These are phyloP conservation scores for Saccharomyces uvarum DNA, from an alignment of 1,139 yeast species.

Conservation along the genomic window DNA sequence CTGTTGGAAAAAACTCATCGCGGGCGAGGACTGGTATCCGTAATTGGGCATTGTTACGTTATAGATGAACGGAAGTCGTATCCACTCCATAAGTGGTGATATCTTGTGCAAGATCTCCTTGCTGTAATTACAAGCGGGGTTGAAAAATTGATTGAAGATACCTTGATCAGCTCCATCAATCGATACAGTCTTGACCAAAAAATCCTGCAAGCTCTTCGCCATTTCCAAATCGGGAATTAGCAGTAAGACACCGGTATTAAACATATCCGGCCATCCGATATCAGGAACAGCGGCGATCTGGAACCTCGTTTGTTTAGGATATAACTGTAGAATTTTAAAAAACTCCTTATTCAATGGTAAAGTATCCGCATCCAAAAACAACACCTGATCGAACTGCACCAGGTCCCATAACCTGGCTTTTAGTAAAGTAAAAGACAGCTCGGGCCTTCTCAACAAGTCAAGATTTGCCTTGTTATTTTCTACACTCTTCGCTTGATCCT, in stretches of 20 bases:
- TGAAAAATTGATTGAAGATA: constrained; percentile 72
- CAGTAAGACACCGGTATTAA: constrained; percentile 80
- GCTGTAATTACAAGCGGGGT: constrained; percentile 30
- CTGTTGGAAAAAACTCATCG: constrained; percentile 49
- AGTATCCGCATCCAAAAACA: constrained; percentile 80
- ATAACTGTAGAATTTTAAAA: constrained; percentile 18
- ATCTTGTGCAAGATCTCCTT: background rate
- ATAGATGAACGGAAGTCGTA: constrained; percentile 66
- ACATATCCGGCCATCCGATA: constrained; percentile 91
- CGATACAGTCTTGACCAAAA: constrained; percentile 39
- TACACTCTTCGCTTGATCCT: constrained; percentile 15
- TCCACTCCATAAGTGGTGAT: constrained; percentile 40
- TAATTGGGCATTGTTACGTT: constrained; percentile 72
- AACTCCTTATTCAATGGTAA: constrained; percentile 43
- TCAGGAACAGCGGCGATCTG: constrained; percentile 77
- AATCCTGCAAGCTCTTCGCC: constrained; percentile 39
- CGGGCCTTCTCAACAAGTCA: constrained; percentile 57
- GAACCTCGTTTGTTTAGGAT: constrained; percentile 15
- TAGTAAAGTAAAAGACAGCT: constrained; percentile 61
- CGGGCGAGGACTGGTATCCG: constrained; percentile 79
- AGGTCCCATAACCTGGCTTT: constrained; percentile 70
- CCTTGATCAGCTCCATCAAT: constrained; percentile 98
- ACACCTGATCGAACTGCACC: constrained; percentile 49
- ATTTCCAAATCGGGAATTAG: constrained; percentile 49
- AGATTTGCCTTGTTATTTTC: constrained; percentile 34